phyloP scores from a whole-genome alignment of 2,329 filamentous ascomycete species.

The Colletotrichum nymphaeae region DNA sequence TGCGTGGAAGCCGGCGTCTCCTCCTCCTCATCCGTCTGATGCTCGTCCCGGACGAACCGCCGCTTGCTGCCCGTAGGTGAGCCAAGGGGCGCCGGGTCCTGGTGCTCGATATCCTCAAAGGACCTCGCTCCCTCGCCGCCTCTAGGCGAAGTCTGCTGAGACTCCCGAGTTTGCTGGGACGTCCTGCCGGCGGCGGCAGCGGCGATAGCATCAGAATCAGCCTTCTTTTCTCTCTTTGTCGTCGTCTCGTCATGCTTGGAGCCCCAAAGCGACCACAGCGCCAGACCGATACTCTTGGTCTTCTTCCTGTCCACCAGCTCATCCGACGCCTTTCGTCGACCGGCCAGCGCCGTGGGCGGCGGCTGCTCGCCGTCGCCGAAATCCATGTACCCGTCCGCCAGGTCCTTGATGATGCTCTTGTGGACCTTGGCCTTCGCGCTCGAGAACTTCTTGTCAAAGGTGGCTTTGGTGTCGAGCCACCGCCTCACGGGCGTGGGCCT shows the following conservation, averaged over 20 bases:
- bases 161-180: slow-evolving; percentile 38
- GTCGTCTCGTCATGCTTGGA: slow-evolving; percentile 88
- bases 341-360: slow-evolving; percentile 85
- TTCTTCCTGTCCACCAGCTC: slow-evolving; percentile 64
- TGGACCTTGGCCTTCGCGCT: slow-evolving; percentile 78
- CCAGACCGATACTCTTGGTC: slow-evolving; percentile 78
- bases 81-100: slow-evolving; percentile 46
- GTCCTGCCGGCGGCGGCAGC: slow-evolving; percentile 34
- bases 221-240: slow-evolving; percentile 68
- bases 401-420: slow-evolving; percentile 78
- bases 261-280: slow-evolving; percentile 88
- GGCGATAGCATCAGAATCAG: slow-evolving; percentile 45
- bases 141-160: slow-evolving; percentile 44
- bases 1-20: slow-evolving; percentile 4
- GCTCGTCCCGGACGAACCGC: slow-evolving; percentile 62
- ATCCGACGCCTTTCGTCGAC: slow-evolving; percentile 66
- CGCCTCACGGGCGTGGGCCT: slow-evolving; percentile 84
- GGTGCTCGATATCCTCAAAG: slow-evolving; percentile 52
- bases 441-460: slow-evolving; percentile 80
- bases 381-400: slow-evolving; percentile 76
- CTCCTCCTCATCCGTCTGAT: slow-evolving; percentile 53
- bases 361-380: slow-evolving; percentile 80
- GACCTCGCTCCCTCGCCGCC: slow-evolving; percentile 57
- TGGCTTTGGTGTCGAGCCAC: slow-evolving; percentile 81
- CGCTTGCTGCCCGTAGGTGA: slow-evolving; percentile 55